phyloP scores from a whole-genome alignment of 139 green algal genomes.

The Coccomyxa sp. region DNA sequence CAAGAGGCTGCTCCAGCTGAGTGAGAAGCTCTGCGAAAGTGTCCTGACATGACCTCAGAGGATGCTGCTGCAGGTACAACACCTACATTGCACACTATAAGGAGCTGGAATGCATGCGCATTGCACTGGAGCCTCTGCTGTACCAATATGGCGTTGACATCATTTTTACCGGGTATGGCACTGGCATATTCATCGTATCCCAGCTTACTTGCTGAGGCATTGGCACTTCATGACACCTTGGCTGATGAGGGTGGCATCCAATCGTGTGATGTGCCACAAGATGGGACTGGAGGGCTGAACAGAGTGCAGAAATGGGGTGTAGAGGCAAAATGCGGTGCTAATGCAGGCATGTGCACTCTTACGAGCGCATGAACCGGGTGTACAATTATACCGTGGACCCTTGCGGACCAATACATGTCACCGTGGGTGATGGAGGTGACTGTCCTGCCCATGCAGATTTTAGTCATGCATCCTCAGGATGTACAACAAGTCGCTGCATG shows the following conservation, averaged over 20 bases:
- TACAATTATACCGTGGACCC: conserved; percentile 26
- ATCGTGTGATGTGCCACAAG: no score
- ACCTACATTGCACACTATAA: conserved; percentile 58
- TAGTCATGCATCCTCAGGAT: neutral
- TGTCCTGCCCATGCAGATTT: neutral
- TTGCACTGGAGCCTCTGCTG: conserved; percentile 50
- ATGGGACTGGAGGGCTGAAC: no score
- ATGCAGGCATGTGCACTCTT: conserved; percentile 61
- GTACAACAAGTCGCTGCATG: no score
- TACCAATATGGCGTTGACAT: conserved; percentile 55
- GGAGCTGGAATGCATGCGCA: conserved; percentile 38
- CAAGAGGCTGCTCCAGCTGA: neutral
- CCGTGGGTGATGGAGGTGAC: conserved; percentile 70
- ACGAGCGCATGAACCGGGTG: conserved; percentile 58
- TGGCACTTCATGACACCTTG: no score
- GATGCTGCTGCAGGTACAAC: conserved; percentile 40
- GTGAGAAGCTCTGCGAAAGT: neutral
- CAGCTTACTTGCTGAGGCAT: no score
- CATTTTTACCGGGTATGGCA: conserved; percentile 44
- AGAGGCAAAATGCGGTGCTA: no score
- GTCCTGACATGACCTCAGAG: neutral
- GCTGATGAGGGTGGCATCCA: no score
- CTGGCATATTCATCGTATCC: neutral
- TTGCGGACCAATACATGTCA: conserved; percentile 52
- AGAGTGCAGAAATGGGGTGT: no score